Base-by-base conservation (phyloP, 345 rosid genomes). In the Iberis pinnata region DNA sequence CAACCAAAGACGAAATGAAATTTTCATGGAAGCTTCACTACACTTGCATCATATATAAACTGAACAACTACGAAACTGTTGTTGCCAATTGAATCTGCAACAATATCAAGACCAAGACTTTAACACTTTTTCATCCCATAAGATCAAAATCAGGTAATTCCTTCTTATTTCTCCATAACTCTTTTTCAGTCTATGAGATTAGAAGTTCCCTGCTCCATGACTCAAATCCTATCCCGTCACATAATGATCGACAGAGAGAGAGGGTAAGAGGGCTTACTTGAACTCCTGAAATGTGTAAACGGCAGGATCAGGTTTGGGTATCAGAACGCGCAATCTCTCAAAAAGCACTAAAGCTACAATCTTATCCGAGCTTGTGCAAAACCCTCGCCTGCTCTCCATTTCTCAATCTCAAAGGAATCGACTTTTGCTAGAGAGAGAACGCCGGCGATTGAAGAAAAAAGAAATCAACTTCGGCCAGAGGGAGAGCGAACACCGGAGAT, bases 281-380 rank as follows among this genome's bases (percentile, higher is more conserved):
- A 92, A 92, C 83, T 92, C 98, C 69, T 80, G 88, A 45, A 92
- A 92, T 29, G 95, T 81, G 69, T 81, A 88, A 38, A 85, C 84
- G 37, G 75, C 78, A 9, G 97, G 95, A 61, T 92, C 96, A 19
- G 89, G 82, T 73, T 85, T 80, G 14, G 97, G 98, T 37, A 88
- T 64, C 38, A 92, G 93, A 38, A 92, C 90, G 1, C 95, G 97
- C 51, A 88, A 63, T 65, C 98, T 78, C 85, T 88, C 98, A 49
- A 92, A 92, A 37, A 88, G 72, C 12, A 92, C 97, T n/a, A 94
- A 88, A 15, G 97, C 94, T 20, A 88, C 81, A 19, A 92, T 72
- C 63, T 83, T 78, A 17, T 83, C 86, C n/a, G 96, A 63, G 69
- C 63, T 75, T 50, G 88, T 75, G 63, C 77, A 73, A 54, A 82